These are phyloP conservation scores for Colletotrichum lupini DNA, from an alignment of 2,329 filamentous ascomycete genomes.

Conservation along the genomic window DNA sequence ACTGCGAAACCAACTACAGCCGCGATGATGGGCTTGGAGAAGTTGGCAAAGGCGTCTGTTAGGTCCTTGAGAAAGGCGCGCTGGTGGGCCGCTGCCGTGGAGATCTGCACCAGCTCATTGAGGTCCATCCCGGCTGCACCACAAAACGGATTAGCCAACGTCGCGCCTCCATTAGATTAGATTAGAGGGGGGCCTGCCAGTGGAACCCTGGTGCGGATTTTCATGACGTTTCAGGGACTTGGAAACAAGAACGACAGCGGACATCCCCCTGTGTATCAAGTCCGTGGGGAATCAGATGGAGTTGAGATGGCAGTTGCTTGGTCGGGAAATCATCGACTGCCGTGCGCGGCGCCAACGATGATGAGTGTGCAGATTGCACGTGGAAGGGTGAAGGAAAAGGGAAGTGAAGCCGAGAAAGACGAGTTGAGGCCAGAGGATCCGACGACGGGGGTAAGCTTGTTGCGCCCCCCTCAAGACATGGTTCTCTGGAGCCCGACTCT, in stretches of 20 bases:
- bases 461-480: neutral
- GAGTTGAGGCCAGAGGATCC: neutral
- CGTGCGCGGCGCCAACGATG: neutral
- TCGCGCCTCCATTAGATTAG: slow-evolving; percentile 9
- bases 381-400: slow-evolving; percentile 2
- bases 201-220: neutral
- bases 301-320: slow-evolving; percentile 24
- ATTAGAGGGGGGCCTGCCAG: slow-evolving; percentile 1
- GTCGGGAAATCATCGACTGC: neutral
- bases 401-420: neutral
- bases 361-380: slow-evolving; percentile 3
- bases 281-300: slow-evolving; percentile 30
- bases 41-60: slow-evolving; percentile 46
- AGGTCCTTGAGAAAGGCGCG: slow-evolving; percentile 51
- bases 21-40: slow-evolving; percentile 59
- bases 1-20: slow-evolving; percentile 63
- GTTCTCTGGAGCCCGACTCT: neutral
- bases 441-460: neutral
- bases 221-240: slow-evolving; percentile 19
- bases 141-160: slow-evolving; percentile 25
- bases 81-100: slow-evolving; percentile 39
- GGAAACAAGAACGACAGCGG: slow-evolving; percentile 15
- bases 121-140: slow-evolving; percentile 38
- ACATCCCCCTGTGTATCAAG: slow-evolving; percentile 18
- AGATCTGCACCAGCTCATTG: slow-evolving; percentile 38